Evolutionary conservation across 177 flowering plant genomes (phyloP), one percentile per base, ranked within the genome.

Genomic region (Tripterygium wilfordii): DNA sequence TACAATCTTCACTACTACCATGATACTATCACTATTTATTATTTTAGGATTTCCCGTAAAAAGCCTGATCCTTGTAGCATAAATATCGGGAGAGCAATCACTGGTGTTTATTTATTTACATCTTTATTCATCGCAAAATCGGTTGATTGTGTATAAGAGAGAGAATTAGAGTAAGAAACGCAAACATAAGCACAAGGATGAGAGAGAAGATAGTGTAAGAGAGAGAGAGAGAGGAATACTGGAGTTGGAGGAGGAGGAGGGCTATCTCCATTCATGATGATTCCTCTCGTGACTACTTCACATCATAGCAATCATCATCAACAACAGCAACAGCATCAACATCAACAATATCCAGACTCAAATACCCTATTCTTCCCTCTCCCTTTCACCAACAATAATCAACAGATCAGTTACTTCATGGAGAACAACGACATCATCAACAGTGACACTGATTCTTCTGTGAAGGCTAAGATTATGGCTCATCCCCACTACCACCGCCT

Each of bases 401-500:
- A 60, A 57, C 61, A 12, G 76, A 43, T 7, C 45, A n/a, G 55
- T 56, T 78, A 66, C 58, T 66, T 68, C 63, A 69, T 77, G 79
- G 78, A 59, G 9, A 35, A n/a, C 51, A 57, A 46, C 60, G 55
- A 48, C 63, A 54, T n/a, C 51, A 48, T n/a, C 49, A 51, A 32
- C 61, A 20, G 18, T 26, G 58, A 27, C 48, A 15, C 62, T 38
- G 63, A 76, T 24, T 53, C 60, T n/a, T 51, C 67, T 22, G 54
- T 78, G 49, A 94, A 75, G 74, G 82, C 95, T 10, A 94, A 85
- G 76, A 85, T 94, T 78, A 85, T 89, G 88, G 67, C 89, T 72
- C 99, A 94, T 70, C 99, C 99, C 63, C 89, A 86, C 78, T 94
- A 80, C 63, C 85, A 68, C 29, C 87, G 95, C 28, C 97, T 94